phyloP scores from a whole-genome alignment of 495 filamentous ascomycete species.

The Penicillium nucicola region DNA sequence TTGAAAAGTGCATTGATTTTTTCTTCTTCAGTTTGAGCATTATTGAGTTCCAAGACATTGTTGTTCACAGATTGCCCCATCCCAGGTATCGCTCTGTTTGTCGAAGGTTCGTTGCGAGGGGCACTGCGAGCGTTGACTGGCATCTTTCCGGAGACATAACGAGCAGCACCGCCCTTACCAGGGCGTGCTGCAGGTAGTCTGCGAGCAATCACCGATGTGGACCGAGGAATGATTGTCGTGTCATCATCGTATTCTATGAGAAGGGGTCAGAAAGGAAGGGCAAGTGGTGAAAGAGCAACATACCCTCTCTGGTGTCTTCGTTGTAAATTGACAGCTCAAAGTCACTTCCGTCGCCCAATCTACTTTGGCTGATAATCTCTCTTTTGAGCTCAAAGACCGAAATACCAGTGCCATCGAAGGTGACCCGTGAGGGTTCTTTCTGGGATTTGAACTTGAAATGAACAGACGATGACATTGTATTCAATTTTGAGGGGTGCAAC shows the following conservation, averaged over 20 bases:
- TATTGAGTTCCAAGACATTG: slow-evolving; percentile 58
- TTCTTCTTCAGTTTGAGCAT: slow-evolving; percentile 82
- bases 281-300: slow-evolving; percentile 5
- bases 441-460: slow-evolving; percentile 99
- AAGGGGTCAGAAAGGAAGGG: slow-evolving; percentile 7
- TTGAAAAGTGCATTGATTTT: slow-evolving; percentile 86
- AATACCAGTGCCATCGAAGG: slow-evolving; percentile 97
- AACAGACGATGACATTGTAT: slow-evolving; percentile 91
- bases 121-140: slow-evolving; percentile 82
- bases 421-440: slow-evolving; percentile 88
- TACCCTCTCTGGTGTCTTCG: slow-evolving; percentile 90
- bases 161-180: slow-evolving; percentile 81
- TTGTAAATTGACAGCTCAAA: slow-evolving; percentile 93
- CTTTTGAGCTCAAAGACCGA: slow-evolving; percentile 98
- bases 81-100: slow-evolving; percentile 45
- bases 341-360: slow-evolving; percentile 93
- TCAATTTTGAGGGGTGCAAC: slow-evolving; percentile 42
- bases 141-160: slow-evolving; percentile 97
- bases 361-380: slow-evolving; percentile 92
- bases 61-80: slow-evolving; percentile 45
- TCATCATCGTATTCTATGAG: slow-evolving; percentile 92
- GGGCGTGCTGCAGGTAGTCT: slow-evolving; percentile 78
- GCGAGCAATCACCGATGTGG: slow-evolving; percentile 87
- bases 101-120: slow-evolving; percentile 65
- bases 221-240: slow-evolving; percentile 89